phyloP scores from a whole-genome alignment of 1,139 yeast species.

The Scheffersomyces stambukii region DNA sequence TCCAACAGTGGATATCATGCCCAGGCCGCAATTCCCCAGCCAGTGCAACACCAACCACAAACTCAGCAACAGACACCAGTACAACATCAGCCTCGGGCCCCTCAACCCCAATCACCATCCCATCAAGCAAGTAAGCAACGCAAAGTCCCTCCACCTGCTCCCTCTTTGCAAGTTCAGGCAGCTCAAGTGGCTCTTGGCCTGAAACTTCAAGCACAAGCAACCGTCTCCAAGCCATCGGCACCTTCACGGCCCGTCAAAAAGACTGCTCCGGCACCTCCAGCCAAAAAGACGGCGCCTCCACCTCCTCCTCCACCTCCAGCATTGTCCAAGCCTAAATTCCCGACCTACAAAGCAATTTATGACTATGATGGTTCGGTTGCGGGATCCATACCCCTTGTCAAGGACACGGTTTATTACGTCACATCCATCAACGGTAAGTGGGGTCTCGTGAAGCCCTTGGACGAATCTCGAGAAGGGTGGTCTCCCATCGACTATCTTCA shows the following conservation, averaged over 20 bases:
- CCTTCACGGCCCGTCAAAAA: conserved; percentile 27
- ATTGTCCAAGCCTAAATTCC: conserved; percentile 63
- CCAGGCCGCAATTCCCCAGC: conserved; percentile 17
- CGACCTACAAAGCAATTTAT: conserved; percentile 81
- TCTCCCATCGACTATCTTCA: conserved; percentile 90
- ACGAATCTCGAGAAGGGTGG: conserved; percentile 88
- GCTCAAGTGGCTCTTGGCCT: conserved; percentile 15
- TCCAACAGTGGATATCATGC: conserved; percentile 8
- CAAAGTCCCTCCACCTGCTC: conserved; percentile 14
- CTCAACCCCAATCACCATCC: conserved; percentile 13
- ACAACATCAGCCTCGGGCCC: conserved; percentile 13
- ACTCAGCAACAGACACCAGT: conserved; percentile 12
- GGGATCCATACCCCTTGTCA: conserved; percentile 69
- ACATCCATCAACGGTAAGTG: conserved; percentile 77
- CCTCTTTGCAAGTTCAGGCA: conserved; percentile 12
- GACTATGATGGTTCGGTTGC: conserved; percentile 88
- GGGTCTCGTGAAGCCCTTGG: conserved; percentile 81
- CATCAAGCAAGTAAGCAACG: conserved; percentile 10
- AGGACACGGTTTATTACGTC: conserved; percentile 69
- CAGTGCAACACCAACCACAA: conserved; percentile 14
- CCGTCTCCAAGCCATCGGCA: conserved; percentile 11
- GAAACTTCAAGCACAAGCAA: conserved; percentile 7
- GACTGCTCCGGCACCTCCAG: conserved; percentile 37
- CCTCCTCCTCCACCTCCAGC: conserved; percentile 61
- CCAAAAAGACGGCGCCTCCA: conserved; percentile 45